Percentiles rank a stretch among this genome's conserved stretches.
phyloP scores from a whole-genome alignment of 805 yeast genomes.

The Myxozyma neotropica region DNA sequence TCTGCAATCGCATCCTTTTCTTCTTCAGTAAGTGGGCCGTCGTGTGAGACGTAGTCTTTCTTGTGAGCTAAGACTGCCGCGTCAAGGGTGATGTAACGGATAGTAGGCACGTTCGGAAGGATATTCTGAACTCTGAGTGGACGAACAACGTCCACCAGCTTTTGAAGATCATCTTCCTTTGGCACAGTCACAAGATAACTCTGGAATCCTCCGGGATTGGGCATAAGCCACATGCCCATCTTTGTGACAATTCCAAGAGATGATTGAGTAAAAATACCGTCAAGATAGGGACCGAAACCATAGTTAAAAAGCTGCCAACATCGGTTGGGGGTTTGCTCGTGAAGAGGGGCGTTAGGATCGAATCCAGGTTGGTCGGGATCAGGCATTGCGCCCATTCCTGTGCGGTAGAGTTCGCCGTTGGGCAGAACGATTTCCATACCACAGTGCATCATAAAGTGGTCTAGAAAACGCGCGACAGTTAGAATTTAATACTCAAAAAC shows the following conservation, averaged over 20 bases:
- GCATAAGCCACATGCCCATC: slow-evolving; percentile 16
- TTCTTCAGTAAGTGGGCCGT: slow-evolving; percentile 3
- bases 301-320: slow-evolving; percentile 14
- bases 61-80: slow-evolving; percentile 6
- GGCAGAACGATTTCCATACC: slow-evolving; percentile 15
- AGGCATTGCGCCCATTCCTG: slow-evolving; percentile 18
- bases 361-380: slow-evolving; percentile 8
- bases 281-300: slow-evolving; percentile 14
- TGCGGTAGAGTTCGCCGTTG: slow-evolving; percentile 9
- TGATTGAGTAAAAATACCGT: slow-evolving; percentile 13
- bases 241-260: slow-evolving; percentile 15
- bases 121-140: slow-evolving; percentile 12
- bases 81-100: slow-evolving; percentile 9
- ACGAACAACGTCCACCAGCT: slow-evolving; percentile 6
- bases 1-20: not conserved
- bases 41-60: slow-evolving; percentile 4
- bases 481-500: too few species aligned
- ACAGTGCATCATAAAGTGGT: slow-evolving; percentile 13
- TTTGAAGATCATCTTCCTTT: slow-evolving; percentile 6
- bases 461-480: too few species aligned
- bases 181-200: slow-evolving; percentile 11
- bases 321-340: slow-evolving; percentile 9
- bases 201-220: slow-evolving; percentile 16
- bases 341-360: not conserved
- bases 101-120: slow-evolving; percentile 15